A percentile compares a stretch with the other conserved stretches of the same genome.
Evolutionary conservation across 345 rosid species (phyloP).

Genomic region (Dovyalis caffra): DNA sequence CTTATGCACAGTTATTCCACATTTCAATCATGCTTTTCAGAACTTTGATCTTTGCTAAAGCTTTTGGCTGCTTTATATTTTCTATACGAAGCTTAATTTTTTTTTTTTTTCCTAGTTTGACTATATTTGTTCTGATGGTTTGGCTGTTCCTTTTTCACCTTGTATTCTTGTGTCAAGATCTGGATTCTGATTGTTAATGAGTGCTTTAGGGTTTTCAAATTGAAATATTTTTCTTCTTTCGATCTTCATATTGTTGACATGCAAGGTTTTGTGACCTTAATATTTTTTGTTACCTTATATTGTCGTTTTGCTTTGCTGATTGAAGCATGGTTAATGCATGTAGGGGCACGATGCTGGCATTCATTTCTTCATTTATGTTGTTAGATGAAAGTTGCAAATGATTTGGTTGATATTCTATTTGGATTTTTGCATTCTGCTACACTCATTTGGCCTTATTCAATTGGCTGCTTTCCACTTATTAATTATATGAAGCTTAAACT

Average conservation of each 20-base stretch:
- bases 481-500: neutral
- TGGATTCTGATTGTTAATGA: no score
- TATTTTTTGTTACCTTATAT: neutral
- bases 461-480: neutral
- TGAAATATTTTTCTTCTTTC: no score
- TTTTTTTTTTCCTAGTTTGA: neutral
- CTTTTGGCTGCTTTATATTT: neutral
- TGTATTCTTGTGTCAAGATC: no score
- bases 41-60: neutral
- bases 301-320: neutral
- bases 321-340: neutral
- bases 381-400: neutral
- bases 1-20: neutral
- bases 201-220: no score
- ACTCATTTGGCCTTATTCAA: neutral
- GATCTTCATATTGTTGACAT: neutral
- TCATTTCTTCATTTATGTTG: neutral
- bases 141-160: no score
- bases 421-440: neutral
- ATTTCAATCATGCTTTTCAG: neutral
- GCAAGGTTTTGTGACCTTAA: neutral
- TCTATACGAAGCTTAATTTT: neutral
- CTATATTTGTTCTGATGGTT: neutral
- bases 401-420: neutral
- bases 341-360: neutral